These are phyloP conservation scores for Pelargonium exstipulatum DNA, from an alignment of 441 rosid genomes.

Conservation along the genomic window DNA sequence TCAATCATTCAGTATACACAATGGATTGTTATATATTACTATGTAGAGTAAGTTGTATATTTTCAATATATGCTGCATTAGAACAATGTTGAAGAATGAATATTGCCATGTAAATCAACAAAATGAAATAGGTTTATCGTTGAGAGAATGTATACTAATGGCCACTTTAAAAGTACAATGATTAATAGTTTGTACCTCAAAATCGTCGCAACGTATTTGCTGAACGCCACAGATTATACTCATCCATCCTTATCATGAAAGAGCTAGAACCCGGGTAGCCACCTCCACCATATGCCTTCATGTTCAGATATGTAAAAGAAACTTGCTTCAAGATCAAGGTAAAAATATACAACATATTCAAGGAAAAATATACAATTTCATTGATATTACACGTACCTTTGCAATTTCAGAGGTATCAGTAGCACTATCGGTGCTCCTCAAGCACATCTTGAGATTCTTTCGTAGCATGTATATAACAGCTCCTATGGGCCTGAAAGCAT, in stretches of 20 bases:
- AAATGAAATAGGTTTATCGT: background rate
- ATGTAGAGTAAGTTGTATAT: too few relatives aligned
- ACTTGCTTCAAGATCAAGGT: slow-evolving; percentile 6
- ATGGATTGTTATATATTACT: too few relatives aligned
- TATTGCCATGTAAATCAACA: background rate
- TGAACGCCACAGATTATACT: slow-evolving; percentile 61
- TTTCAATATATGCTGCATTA: too few relatives aligned
- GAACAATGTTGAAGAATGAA: background rate
- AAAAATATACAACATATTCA: slow-evolving; percentile 4
- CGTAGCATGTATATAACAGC: slow-evolving; percentile 62
- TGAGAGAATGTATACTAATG: background rate
- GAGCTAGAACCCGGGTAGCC: slow-evolving; percentile 63
- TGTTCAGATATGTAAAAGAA: slow-evolving; percentile 10
- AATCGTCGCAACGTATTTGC: slow-evolving; percentile 1
- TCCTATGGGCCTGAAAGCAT: slow-evolving; percentile 61
- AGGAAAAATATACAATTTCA: slow-evolving; percentile 7
- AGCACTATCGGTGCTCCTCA: slow-evolving; percentile 54
- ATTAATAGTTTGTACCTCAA: background rate
- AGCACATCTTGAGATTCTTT: slow-evolving; percentile 64
- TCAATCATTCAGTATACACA: too few relatives aligned
- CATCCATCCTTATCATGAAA: slow-evolving; percentile 77
- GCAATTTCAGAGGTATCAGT: slow-evolving; percentile 72
- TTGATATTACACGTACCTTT: slow-evolving; percentile 41
- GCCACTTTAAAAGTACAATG: background rate
- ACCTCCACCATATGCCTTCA: slow-evolving; percentile 83